Percentiles rank a stretch among this genome's conserved stretches.
Evolutionary conservation across 108 stramenopile species (phyloP).

Genomic region (Conticribra weissflogii): DNA sequence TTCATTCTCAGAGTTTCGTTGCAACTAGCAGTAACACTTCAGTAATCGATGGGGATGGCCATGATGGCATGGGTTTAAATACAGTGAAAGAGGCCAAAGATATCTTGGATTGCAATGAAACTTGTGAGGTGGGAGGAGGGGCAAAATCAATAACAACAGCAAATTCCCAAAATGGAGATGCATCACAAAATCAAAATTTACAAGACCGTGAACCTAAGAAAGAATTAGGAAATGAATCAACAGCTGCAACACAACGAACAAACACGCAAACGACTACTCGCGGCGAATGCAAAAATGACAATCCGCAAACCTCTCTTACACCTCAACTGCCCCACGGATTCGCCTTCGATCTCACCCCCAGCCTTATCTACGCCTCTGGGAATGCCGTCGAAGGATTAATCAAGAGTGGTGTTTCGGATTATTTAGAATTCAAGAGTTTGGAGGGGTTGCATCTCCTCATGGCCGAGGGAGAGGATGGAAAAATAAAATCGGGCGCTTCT

Average conservation of each 20-base stretch:
- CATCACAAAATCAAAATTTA: too few relatives aligned
- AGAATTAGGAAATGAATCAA: too few relatives aligned
- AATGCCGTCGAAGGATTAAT: constrained; percentile 80
- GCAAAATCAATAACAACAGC: too few relatives aligned
- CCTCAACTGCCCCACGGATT: constrained; percentile 32
- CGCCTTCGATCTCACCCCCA: constrained; percentile 71
- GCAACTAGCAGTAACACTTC: too few relatives aligned
- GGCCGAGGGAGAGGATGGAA: constrained; percentile 29
- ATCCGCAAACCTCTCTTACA: constrained; percentile 20
- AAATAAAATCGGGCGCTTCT: constrained; percentile 4
- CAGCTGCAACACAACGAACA: background rate
- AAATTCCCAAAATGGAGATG: too few relatives aligned
- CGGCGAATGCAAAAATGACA: background rate
- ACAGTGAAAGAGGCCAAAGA: too few relatives aligned
- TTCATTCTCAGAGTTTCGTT: constrained; percentile 42
- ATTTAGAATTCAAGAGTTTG: constrained; percentile 87
- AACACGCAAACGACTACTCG: background rate
- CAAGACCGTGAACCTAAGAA: too few relatives aligned
- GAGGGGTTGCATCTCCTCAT: constrained; percentile 67
- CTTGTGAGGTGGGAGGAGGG: too few relatives aligned
- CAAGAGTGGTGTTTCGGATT: constrained; percentile 81
- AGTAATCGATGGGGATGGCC: too few relatives aligned
- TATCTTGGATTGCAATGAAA: too few relatives aligned
- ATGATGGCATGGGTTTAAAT: too few relatives aligned
- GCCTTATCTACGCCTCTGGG: constrained; percentile 67